These are phyloP conservation scores for Debaryomyces sp. DNA, from an alignment of 1,139 yeast species.

Conservation along the genomic window DNA sequence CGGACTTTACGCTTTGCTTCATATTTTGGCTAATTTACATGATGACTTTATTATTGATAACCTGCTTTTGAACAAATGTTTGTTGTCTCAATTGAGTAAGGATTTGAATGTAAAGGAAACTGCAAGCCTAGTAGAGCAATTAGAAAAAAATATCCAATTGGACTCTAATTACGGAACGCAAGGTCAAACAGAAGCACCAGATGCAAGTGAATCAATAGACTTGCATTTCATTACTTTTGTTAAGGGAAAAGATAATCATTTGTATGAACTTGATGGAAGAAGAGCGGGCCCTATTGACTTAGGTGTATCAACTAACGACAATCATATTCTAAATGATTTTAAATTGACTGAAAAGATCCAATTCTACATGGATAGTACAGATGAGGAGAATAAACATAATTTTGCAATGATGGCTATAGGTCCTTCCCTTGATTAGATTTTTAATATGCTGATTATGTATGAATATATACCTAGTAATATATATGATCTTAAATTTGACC, in stretches of 20 bases:
- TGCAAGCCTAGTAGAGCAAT: slow-evolving; percentile 50
- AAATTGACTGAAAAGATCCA: slow-evolving; percentile 58
- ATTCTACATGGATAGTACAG: slow-evolving; percentile 65
- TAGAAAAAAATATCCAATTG: slow-evolving; percentile 47
- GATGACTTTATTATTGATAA: slow-evolving; percentile 42
- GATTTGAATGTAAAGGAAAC: slow-evolving; percentile 37
- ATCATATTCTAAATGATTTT: slow-evolving; percentile 58
- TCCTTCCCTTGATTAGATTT: slow-evolving; percentile 45
- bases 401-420: slow-evolving; percentile 72
- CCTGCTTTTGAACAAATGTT: slow-evolving; percentile 33
- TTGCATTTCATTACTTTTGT: slow-evolving; percentile 82
- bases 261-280: slow-evolving; percentile 90
- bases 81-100: slow-evolving; percentile 23
- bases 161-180: slow-evolving; percentile 63
- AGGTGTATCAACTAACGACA: slow-evolving; percentile 36
- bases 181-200: slow-evolving; percentile 85
- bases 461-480: slow-evolving; percentile 22
- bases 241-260: slow-evolving; percentile 55
- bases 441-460: slow-evolving; percentile 2
- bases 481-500: slow-evolving; percentile 79
- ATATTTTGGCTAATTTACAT: slow-evolving; percentile 68
- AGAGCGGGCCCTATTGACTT: slow-evolving; percentile 74
- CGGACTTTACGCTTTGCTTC: slow-evolving; percentile 88
- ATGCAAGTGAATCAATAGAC: slow-evolving; percentile 61
- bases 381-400: slow-evolving; percentile 58